Base-by-base conservation (phyloP, 257 asterid genomes). In the Solanum microdontum region DNA sequence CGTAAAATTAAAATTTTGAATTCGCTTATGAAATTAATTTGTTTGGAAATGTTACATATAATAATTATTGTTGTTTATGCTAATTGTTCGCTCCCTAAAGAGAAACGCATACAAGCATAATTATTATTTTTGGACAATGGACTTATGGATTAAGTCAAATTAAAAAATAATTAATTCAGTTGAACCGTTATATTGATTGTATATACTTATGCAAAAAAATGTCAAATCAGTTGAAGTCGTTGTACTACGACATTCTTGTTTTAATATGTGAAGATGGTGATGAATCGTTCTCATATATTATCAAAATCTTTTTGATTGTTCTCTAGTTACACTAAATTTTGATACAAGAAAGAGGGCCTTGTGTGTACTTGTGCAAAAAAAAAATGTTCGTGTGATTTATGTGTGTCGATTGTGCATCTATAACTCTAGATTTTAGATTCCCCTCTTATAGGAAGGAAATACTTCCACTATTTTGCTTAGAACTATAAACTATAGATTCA, bases 21-120 rank as follows among this genome's bases (percentile, higher is more conserved):
- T 36, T 3, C 1, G 1, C 0, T 23, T 8, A 0, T 0, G 2
- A 19, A 1, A 4, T 0, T 34, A 4, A 36, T 11, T 34, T 21
- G 0, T 21, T 34, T 34, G 19, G 0, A 21, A 23, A 21, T 74
- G 3, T 1, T 10, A 36, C 82, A 10, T 72, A 19, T 73, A 24
- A 72, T 36, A 74, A 26, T 74, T 36, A 23, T 21, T 36, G 19
- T 21, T 11, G 15, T 19, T 72, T 74, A 30, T 74, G 8, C 82
- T 74, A 34, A 36, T 34, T 14, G 7, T 32, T 72, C 36, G 12
- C 13, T 30, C 39, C n/a, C 3, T 30, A 70, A 36, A 70, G 37
- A 70, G 80, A 33, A 32, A 32, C 15, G 6, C 14, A 33, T 33
- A 73, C 26, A 73, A 8, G 3, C 15, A 9, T 70, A 70, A 28